Percentiles rank a stretch among this genome's conserved stretches.
These are phyloP conservation scores for Colletotrichum simmondsii DNA, from an alignment of 2,329 filamentous ascomycete species.

Conservation along the genomic window DNA sequence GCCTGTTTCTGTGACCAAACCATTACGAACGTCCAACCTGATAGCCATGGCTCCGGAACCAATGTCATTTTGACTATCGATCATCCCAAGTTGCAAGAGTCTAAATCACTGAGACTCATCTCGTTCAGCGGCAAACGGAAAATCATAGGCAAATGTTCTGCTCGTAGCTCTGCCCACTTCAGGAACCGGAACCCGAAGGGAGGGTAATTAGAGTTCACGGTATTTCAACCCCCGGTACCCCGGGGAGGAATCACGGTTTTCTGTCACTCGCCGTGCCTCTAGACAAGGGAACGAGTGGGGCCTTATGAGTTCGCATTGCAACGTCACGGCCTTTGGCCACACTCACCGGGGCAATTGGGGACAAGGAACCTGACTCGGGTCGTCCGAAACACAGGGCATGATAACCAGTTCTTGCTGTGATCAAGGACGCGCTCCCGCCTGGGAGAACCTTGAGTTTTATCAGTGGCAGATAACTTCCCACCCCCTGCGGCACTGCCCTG, in stretches of 20 bases:
- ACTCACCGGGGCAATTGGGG: neutral
- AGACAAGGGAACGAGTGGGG: neutral
- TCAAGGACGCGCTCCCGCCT: neutral
- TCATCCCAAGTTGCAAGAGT: neutral
- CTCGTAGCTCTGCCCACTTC: neutral
- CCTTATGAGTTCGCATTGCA: neutral
- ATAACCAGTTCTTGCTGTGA: neutral
- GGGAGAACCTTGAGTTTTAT: neutral
- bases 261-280: neutral
- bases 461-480: neutral
- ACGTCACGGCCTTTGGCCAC: neutral
- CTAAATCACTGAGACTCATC: neutral
- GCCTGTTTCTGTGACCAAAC: neutral
- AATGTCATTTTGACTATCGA: neutral
- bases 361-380: slow-evolving; percentile 5
- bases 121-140: neutral
- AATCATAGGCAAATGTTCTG: neutral
- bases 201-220: neutral
- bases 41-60: neutral
- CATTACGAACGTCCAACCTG: neutral
- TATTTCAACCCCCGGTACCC: neutral
- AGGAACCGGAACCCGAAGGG: neutral
- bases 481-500: neutral
- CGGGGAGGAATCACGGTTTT: neutral
- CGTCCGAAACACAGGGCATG: neutral